A percentile compares a stretch with the other conserved stretches of the same genome.
Conservation (phyloP, 73 alveolate species). For the Blepharisma stoltei region DNA sequence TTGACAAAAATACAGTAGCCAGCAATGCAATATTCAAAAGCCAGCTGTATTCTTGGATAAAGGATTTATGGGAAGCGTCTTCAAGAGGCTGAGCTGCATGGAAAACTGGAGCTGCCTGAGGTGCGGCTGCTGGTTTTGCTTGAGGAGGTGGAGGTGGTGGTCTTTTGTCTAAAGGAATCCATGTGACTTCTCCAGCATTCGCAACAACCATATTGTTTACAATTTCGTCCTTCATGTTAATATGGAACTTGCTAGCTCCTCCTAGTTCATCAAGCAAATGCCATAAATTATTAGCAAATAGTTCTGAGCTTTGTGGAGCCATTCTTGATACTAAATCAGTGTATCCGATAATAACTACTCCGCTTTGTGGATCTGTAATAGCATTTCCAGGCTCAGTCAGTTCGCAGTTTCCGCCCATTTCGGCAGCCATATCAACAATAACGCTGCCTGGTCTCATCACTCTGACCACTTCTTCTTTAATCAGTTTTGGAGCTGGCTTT, state of each 20-base stretch:
- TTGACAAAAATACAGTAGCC: background rate
- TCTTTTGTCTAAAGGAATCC: background rate
- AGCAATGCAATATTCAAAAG: no score
- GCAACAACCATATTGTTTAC: constrained; percentile 20
- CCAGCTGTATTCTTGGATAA: no score
- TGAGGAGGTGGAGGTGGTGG: background rate
- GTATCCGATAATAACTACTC: constrained; percentile 52
- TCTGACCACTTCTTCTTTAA: constrained; percentile 19
- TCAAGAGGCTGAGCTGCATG: no score
- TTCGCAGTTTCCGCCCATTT: constrained; percentile 60
- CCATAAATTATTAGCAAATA: constrained; percentile 16
- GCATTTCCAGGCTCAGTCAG: constrained; percentile 39
- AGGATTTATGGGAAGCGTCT: no score
- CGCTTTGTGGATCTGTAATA: constrained; percentile 29
- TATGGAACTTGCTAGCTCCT: constrained; percentile 1
- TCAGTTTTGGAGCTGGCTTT: constrained; percentile 39
- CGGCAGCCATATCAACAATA: constrained; percentile 45
- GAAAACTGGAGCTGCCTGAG: background rate
- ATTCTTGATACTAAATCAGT: constrained; percentile 63
- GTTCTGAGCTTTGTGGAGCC: constrained; percentile 37
- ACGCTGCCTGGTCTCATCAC: constrained; percentile 42
- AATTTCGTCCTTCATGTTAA: constrained; percentile 15
- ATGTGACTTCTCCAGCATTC: background rate
- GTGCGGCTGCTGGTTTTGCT: background rate
- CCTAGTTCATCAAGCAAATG: constrained; percentile 20